Conservation (phyloP, 2,329 filamentous ascomycete genomes). For the Epichloe aotearoae region DNA sequence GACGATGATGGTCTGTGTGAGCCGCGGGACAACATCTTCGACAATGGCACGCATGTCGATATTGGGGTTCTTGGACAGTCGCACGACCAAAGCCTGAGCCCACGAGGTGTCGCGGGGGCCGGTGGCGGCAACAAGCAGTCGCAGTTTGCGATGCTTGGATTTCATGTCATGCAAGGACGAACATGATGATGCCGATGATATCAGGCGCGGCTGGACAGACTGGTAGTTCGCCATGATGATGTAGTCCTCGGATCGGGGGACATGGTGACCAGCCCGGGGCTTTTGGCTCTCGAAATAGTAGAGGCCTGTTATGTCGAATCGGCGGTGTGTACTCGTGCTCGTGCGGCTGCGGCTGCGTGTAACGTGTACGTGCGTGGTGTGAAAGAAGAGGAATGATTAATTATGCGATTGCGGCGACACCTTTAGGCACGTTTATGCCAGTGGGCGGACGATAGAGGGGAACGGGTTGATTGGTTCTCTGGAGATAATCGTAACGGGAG, state of each 20-base stretch:
- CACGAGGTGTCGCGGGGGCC: conserved; percentile 52
- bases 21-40: conserved; percentile 49
- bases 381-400: background rate
- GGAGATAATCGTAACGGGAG: background rate
- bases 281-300: background rate
- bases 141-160: conserved; percentile 33
- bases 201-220: conserved; percentile 19
- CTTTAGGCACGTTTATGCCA: background rate
- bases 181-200: conserved; percentile 18
- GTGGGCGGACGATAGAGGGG: background rate
- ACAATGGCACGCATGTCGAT: conserved; percentile 50
- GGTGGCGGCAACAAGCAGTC: conserved; percentile 52
- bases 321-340: background rate
- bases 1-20: conserved; percentile 49
- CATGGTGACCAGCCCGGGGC: conserved; percentile 12
- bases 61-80: conserved; percentile 50
- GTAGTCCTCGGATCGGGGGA: conserved; percentile 13
- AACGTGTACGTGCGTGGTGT: too few species aligned
- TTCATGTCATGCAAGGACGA: conserved; percentile 25
- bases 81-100: conserved; percentile 51
- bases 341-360: too few species aligned
- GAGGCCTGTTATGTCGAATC: background rate
- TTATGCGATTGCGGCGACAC: background rate
- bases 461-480: background rate
- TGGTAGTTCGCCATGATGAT: conserved; percentile 20